These are phyloP conservation scores for Sporothrix dimorphospora DNA, from an alignment of 2,329 filamentous ascomycete species.

Conservation along the genomic window DNA sequence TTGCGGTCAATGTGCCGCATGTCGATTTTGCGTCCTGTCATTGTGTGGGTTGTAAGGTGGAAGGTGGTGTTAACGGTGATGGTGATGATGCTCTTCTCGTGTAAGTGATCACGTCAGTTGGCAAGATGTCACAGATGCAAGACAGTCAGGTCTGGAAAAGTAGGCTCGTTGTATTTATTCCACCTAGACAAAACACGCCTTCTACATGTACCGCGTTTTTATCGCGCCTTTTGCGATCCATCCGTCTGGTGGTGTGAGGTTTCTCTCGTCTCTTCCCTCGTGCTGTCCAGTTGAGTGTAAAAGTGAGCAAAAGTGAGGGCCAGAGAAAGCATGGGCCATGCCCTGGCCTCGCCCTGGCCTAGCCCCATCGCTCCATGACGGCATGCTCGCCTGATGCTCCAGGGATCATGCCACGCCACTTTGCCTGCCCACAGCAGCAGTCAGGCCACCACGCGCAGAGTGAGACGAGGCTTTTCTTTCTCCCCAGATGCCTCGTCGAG, in stretches of 20 bases:
- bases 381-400: constrained; percentile 24
- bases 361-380: background rate
- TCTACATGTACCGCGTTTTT: background rate
- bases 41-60: background rate
- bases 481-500: background rate
- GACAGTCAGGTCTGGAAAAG: too few relatives aligned
- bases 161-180: background rate
- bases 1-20: constrained; percentile 68
- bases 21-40: constrained; percentile 31
- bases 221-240: background rate
- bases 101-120: background rate
- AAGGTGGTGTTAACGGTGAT: too few relatives aligned
- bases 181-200: background rate
- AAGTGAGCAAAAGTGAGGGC: background rate
- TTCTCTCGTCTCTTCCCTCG: background rate
- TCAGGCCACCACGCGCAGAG: constrained; percentile 18
- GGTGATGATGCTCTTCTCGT: background rate
- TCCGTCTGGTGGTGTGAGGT: constrained; percentile 16
- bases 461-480: constrained; percentile 14
- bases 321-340: background rate
- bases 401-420: constrained; percentile 1
- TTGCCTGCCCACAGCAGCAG: background rate
- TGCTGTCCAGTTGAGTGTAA: background rate
- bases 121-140: background rate
- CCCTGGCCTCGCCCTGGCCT: background rate